A percentile compares a stretch with the other conserved stretches of the same genome.
phyloP scores from a whole-genome alignment of 2,329 filamentous ascomycete species.

The Curvularia spicifera region DNA sequence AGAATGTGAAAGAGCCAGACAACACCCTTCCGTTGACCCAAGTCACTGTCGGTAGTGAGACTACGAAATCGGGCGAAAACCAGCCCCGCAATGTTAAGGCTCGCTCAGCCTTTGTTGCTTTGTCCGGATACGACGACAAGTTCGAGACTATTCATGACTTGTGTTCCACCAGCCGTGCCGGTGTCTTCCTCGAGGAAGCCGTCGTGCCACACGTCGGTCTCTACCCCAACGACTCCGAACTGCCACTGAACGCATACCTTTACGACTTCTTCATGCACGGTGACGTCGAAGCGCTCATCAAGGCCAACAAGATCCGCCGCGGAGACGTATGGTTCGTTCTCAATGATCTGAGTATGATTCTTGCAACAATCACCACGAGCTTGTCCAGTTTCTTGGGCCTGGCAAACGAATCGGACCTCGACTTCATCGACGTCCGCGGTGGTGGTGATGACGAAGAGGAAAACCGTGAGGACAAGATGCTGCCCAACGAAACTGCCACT shows the following conservation, averaged over 20 bases:
- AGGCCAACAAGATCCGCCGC: conserved; percentile 69
- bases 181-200: conserved; percentile 76
- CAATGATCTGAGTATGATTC: conserved; percentile 69
- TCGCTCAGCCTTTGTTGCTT: conserved; percentile 72
- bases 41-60: conserved; percentile 52
- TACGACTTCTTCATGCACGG: conserved; percentile 81
- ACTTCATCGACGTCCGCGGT: conserved; percentile 60
- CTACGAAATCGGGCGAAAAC: conserved; percentile 18
- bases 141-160: conserved; percentile 72
- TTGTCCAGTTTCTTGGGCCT: conserved; percentile 64
- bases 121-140: conserved; percentile 70
- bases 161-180: conserved; percentile 67
- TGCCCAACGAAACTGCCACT: conserved; percentile 34
- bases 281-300: conserved; percentile 64
- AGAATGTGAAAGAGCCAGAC: conserved; percentile 65
- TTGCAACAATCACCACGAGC: conserved; percentile 75
- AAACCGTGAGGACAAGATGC: conserved; percentile 50
- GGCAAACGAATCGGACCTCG: conserved; percentile 53
- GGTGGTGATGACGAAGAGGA: conserved; percentile 60
- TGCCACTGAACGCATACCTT: conserved; percentile 70
- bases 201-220: conserved; percentile 73
- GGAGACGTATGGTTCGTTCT: conserved; percentile 76
- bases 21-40: conserved; percentile 65
- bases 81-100: conserved; percentile 53
- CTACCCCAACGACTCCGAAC: conserved; percentile 61